Conservation (phyloP, 805 yeast genomes). For the Cyberlindnera lachancei region DNA sequence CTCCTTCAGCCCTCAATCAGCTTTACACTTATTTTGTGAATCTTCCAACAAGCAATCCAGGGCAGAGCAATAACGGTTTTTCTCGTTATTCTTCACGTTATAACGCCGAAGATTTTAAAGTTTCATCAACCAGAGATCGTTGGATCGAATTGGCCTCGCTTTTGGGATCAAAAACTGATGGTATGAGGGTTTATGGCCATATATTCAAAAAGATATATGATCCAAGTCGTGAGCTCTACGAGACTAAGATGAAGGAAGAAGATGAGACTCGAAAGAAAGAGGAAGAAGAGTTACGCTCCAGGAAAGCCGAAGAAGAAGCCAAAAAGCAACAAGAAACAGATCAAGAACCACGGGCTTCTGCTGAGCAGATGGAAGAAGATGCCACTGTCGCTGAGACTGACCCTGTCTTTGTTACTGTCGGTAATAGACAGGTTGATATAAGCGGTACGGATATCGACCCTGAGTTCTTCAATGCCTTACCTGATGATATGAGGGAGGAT, state of each 20-base stretch:
- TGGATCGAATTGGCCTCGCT: slow-evolving; percentile 56
- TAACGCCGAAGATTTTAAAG: slow-evolving; percentile 9
- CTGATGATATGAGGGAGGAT: slow-evolving; percentile 89
- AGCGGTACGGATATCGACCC: slow-evolving; percentile 91
- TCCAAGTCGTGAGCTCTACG: slow-evolving; percentile 36
- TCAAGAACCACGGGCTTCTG: slow-evolving; percentile 21
- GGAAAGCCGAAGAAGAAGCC: slow-evolving; percentile 22
- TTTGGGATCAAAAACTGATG: slow-evolving; percentile 38
- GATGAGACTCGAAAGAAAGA: slow-evolving; percentile 4
- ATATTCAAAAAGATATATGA: slow-evolving; percentile 42
- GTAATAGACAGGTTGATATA: slow-evolving; percentile 74
- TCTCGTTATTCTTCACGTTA: too few relatives aligned
- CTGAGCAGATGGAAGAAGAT: slow-evolving; percentile 16
- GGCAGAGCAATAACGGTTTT: too few relatives aligned
- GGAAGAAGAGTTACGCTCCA: slow-evolving; percentile 22
- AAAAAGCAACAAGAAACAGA: slow-evolving; percentile 21
- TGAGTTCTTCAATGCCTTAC: slow-evolving; percentile 80
- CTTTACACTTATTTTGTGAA: slow-evolving; percentile 7
- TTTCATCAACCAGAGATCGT: slow-evolving; percentile 48
- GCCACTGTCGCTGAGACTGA: slow-evolving; percentile 23
- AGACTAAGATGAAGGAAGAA: slow-evolving; percentile 13
- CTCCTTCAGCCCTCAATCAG: slow-evolving; percentile 1
- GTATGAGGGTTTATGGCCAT: slow-evolving; percentile 30
- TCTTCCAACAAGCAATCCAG: too few relatives aligned
- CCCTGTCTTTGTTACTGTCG: slow-evolving; percentile 66